Evolutionary conservation across 2,329 filamentous ascomycete species (phyloP).

Genomic region (Ceratocystis ficicola): DNA sequence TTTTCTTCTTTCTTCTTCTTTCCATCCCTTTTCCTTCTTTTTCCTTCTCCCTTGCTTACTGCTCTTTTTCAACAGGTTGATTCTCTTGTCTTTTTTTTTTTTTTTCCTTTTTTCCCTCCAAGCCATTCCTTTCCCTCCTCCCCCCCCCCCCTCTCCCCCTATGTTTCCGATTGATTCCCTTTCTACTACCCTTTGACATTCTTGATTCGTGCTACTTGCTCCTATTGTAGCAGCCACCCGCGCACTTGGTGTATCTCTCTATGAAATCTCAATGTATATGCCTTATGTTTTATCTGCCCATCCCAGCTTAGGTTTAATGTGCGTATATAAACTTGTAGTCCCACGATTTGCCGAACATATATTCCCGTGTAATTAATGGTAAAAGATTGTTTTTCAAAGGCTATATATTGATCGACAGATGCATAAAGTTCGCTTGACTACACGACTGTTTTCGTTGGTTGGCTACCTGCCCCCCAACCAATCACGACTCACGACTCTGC

Average conservation of each 20-base stretch:
- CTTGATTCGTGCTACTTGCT: not conserved
- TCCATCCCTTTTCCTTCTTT: constrained; percentile 1
- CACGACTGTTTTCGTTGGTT: too few relatives aligned
- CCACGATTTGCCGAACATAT: not conserved
- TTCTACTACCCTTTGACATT: not conserved
- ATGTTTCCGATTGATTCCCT: constrained; percentile 4
- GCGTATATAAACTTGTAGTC: not conserved
- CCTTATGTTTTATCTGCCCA: not conserved
- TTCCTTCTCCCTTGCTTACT: not conserved
- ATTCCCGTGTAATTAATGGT: too few relatives aligned
- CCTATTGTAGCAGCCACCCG: not conserved
- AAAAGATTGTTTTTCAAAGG: too few relatives aligned
- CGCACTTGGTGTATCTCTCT: not conserved
- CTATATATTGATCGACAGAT: too few relatives aligned
- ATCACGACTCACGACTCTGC: too few relatives aligned
- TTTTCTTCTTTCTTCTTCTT: not conserved
- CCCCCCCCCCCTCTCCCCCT: not conserved
- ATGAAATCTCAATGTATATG: not conserved
- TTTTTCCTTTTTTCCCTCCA: not conserved
- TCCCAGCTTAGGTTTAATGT: not conserved
- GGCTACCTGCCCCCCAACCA: too few relatives aligned
- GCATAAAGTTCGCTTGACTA: too few relatives aligned
- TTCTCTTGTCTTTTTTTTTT: constrained; percentile 6
- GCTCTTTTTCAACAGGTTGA: not conserved
- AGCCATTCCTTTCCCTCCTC: not conserved